Evolutionary conservation across 2,329 filamentous ascomycete genomes (phyloP).

Genomic region (Leptographium wingfieldii): DNA sequence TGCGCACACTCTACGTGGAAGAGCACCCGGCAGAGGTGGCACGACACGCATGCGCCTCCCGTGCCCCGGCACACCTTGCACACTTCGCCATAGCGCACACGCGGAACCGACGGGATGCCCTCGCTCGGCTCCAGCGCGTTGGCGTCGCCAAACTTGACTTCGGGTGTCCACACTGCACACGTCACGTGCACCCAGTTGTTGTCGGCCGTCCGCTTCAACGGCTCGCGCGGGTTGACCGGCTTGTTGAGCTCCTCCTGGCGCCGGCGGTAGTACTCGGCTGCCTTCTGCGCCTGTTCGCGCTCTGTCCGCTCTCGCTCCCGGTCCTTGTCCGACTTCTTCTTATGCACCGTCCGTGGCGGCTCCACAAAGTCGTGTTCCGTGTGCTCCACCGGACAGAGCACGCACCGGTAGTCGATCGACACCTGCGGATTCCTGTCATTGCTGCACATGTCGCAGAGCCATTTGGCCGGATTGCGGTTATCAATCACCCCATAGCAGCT

Average conservation of each 20-base stretch:
- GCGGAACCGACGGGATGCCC: constrained; percentile 73
- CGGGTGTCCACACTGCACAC: constrained; percentile 82
- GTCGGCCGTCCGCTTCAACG: constrained; percentile 83
- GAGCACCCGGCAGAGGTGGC: constrained; percentile 55
- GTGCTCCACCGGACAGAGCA: constrained; percentile 73
- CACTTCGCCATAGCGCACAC: constrained; percentile 56
- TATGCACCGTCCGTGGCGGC: constrained; percentile 64
- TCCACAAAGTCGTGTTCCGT: constrained; percentile 79
- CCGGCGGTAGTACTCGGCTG: constrained; percentile 69
- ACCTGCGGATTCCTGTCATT: constrained; percentile 89
- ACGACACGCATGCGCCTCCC: constrained; percentile 69
- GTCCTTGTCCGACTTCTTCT: constrained; percentile 82
- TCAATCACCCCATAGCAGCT: constrained; percentile 80
- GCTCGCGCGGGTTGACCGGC: constrained; percentile 73
- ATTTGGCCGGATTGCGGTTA: constrained; percentile 61
- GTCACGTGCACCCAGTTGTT: constrained; percentile 98
- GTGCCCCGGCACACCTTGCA: constrained; percentile 76
- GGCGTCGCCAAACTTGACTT: constrained; percentile 84
- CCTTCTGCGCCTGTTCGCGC: constrained; percentile 67
- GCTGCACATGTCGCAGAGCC: constrained; percentile 89
- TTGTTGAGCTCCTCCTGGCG: constrained; percentile 75
- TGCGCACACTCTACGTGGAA: constrained; percentile 90
- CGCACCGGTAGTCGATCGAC: constrained; percentile 90
- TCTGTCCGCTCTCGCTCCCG: constrained; percentile 79
- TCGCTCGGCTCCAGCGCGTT: constrained; percentile 75